Evolutionary conservation across 345 rosid species (phyloP), one percentile per base, ranked within the genome.

Genomic region (Clarkia xantiana): DNA sequence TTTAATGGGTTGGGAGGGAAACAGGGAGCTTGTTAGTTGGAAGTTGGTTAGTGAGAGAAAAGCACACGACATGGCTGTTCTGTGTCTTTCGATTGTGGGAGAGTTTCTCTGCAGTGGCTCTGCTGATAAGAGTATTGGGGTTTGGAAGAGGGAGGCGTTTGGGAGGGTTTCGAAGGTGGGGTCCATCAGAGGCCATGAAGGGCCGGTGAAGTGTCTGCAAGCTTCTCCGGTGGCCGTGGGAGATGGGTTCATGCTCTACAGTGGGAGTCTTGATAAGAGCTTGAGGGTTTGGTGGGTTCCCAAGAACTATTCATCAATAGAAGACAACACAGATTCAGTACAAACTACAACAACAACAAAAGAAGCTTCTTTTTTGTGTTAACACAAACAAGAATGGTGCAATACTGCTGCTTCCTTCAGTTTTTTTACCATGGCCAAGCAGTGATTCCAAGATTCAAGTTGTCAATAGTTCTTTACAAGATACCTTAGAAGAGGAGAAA

Each of bases 221-320:
- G 95, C 79, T 11, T 84, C 80, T 19, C 65, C 74, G 0, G 57
- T 65, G 6, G 60, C 65, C 22, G 74, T 71, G 16, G 95, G 80
- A 41, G 66, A 62, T 52, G 80, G 88, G 25, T 87, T 91, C 76
- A 66, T 82, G 74, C 79, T 93, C 60, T 93, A 93, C 49, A 87
- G 96, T 53, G 99, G 96, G 18, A 71, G 99, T 40, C 82, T 87
- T 57, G 99, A 93, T 47, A 84, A 76, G 65, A 80, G 88, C 54
- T 60, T 93, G 23, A 84, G 94, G 44, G 90, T 93, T 8, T 93
- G 99, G 99, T 80, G 94, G 78, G 85, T 93, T 51, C 81, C 96
- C 15, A 81, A 60, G 52, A 3, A 10, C 36, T 41, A 41, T 15
- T 40, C 57, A 4, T 11, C n/a, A 29, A 38, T 22, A 10, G 14